Conservation (phyloP, 108 stramenopile species). For the Fragilariopsis cylindrus region DNA sequence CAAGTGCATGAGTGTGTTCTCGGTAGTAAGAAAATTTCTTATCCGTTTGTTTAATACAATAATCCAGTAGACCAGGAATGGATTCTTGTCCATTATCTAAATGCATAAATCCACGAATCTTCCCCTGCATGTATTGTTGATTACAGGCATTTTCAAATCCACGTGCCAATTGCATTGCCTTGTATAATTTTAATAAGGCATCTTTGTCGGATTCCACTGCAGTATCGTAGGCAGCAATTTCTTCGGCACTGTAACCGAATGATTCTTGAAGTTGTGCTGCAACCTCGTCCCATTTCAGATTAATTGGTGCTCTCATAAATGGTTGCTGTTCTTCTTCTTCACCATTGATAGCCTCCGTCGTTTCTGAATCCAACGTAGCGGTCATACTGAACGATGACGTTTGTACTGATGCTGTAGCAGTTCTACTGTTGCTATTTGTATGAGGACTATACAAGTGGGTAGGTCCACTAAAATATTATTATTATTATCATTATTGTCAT, state of each 20-base stretch:
- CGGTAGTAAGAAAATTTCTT: slow-evolving; percentile 98
- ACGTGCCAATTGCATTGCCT: slow-evolving; percentile 88
- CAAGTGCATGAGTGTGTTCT: slow-evolving; percentile 98
- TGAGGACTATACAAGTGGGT: slow-evolving; percentile 6
- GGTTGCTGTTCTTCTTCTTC: not conserved
- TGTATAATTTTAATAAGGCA: slow-evolving; percentile 77
- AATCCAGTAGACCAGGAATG: slow-evolving; percentile 94
- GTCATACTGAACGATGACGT: not conserved
- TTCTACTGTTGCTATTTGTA: slow-evolving; percentile 9
- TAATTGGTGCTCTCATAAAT: slow-evolving; percentile 81
- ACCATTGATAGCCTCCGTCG: not conserved
- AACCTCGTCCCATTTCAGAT: slow-evolving; percentile 69
- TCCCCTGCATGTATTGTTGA: slow-evolving; percentile 98
- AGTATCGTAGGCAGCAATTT: slow-evolving; percentile 65
- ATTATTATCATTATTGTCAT: not conserved
- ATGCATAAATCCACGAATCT: slow-evolving; percentile 98
- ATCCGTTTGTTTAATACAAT: slow-evolving; percentile 89
- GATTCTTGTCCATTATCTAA: slow-evolving; percentile 97
- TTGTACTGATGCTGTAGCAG: not conserved
- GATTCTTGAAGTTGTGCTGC: slow-evolving; percentile 56
- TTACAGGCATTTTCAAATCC: slow-evolving; percentile 98
- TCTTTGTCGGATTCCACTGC: slow-evolving; percentile 78
- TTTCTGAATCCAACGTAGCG: slow-evolving; percentile 21
- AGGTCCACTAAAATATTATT: not conserved
- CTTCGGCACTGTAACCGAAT: slow-evolving; percentile 77